Evolutionary conservation across 192 early-diverging fungal species (phyloP).

Genomic region (Backusella tarrabulga): DNA sequence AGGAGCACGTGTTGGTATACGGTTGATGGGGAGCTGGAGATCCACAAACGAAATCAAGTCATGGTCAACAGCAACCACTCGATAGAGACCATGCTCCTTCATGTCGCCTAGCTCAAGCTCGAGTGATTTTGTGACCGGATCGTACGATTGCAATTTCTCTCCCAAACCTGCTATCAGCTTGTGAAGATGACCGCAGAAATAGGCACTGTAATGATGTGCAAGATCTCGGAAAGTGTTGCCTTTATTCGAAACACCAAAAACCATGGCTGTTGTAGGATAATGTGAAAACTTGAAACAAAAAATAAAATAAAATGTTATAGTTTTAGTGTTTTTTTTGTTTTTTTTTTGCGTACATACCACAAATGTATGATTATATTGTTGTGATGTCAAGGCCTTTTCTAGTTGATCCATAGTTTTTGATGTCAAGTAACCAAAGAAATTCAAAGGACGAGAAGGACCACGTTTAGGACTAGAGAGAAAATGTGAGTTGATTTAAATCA

Average conservation of each 20-base stretch:
- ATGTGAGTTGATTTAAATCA: neutral
- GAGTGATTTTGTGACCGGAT: constrained; percentile 56
- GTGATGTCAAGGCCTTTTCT: constrained; percentile 44
- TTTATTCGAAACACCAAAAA: constrained; percentile 64
- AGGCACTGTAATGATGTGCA: constrained; percentile 63
- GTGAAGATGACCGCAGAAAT: constrained; percentile 89
- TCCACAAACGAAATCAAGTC: constrained; percentile 85
- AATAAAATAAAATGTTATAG: neutral
- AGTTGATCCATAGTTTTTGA: constrained; percentile 71
- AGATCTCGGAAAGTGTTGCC: constrained; percentile 61
- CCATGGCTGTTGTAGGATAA: constrained; percentile 80
- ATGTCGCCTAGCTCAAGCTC: constrained; percentile 90
- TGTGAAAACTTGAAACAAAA: constrained; percentile 50
- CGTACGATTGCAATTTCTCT: constrained; percentile 63
- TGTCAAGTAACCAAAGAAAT: constrained; percentile 89
- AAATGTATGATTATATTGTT: constrained; percentile 63
- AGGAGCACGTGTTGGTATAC: neutral
- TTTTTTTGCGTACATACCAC: constrained; percentile 41
- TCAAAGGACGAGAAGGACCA: constrained; percentile 80
- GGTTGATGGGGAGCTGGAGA: constrained; percentile 56
- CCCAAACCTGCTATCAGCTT: constrained; percentile 40
- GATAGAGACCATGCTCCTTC: constrained; percentile 85
- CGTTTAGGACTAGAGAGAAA: constrained; percentile 46
- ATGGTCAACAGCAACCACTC: constrained; percentile 84
- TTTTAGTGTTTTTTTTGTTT: neutral